Evolutionary conservation across 2,329 filamentous ascomycete genomes (phyloP).

Genomic region (Paraphaeosphaeria sporulosa): DNA sequence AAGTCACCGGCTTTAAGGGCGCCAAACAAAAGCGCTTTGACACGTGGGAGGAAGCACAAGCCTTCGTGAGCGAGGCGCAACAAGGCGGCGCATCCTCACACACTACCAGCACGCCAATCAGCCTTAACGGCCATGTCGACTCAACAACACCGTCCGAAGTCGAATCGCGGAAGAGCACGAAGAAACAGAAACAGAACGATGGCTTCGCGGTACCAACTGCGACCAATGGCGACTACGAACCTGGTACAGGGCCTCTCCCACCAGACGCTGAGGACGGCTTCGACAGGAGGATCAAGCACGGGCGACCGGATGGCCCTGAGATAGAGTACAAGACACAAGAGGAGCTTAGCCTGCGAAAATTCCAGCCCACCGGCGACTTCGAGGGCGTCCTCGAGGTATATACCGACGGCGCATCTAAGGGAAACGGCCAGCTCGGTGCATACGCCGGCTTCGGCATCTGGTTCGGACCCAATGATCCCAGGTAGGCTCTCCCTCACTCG

Average conservation of each 20-base stretch:
- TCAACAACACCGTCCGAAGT: slow-evolving; percentile 36
- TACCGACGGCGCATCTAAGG: slow-evolving; percentile 68
- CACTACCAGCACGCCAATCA: slow-evolving; percentile 30
- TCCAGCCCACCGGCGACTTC: slow-evolving; percentile 52
- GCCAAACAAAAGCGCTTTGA: slow-evolving; percentile 62
- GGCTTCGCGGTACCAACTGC: slow-evolving; percentile 21
- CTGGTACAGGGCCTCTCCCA: slow-evolving; percentile 64
- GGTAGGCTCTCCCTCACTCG: slow-evolving; percentile 50
- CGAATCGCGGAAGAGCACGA: slow-evolving; percentile 35
- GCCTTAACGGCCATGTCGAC: slow-evolving; percentile 34
- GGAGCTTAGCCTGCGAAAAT: slow-evolving; percentile 57
- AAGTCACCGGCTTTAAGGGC: slow-evolving; percentile 76
- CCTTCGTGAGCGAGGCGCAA: slow-evolving; percentile 65
- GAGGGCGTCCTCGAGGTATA: slow-evolving; percentile 65
- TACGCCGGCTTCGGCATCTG: slow-evolving; percentile 70
- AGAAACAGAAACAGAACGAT: slow-evolving; percentile 49
- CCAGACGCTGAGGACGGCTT: slow-evolving; percentile 67
- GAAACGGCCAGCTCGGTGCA: slow-evolving; percentile 64
- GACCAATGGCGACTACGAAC: slow-evolving; percentile 43
- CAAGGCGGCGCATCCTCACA: slow-evolving; percentile 30
- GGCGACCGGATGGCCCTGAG: slow-evolving; percentile 61
- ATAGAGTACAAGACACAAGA: slow-evolving; percentile 61
- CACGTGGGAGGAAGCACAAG: slow-evolving; percentile 72
- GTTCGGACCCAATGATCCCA: slow-evolving; percentile 66
- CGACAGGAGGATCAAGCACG: slow-evolving; percentile 64